Evolutionary conservation across 2,329 filamentous ascomycete species (phyloP).

Genomic region (Hymenoscyphus fraxineus): DNA sequence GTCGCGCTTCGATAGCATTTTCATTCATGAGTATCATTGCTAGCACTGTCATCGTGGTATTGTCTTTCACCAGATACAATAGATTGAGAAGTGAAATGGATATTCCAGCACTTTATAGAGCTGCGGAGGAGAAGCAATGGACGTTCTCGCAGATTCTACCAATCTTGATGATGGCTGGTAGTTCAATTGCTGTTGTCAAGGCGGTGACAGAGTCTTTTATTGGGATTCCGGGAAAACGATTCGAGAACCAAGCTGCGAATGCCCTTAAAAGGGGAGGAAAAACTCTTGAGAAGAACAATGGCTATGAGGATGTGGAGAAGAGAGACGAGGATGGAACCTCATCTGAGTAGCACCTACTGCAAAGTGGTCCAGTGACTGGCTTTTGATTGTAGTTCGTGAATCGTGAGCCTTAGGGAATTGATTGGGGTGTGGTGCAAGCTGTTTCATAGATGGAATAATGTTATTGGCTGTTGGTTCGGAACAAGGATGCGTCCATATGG

Average conservation of each 20-base stretch:
- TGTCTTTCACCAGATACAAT: background rate
- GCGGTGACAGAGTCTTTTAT: background rate
- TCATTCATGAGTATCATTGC: background rate
- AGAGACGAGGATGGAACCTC: background rate
- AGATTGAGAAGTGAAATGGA: conserved; percentile 4
- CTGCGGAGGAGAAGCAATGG: background rate
- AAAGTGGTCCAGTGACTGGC: too few species aligned
- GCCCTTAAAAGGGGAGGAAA: background rate
- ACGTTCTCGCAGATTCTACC: conserved; percentile 8
- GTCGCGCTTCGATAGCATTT: background rate
- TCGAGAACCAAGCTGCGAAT: background rate
- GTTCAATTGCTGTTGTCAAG: conserved; percentile 4
- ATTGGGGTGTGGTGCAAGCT: too few species aligned
- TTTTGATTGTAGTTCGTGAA: too few species aligned
- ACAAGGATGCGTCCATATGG: too few species aligned
- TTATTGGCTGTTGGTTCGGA: too few species aligned
- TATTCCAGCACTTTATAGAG: background rate
- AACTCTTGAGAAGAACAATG: background rate
- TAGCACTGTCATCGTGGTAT: background rate
- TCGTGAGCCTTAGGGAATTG: too few species aligned
- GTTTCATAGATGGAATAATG: too few species aligned
- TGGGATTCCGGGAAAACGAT: background rate
- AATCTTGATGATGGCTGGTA: conserved; percentile 8
- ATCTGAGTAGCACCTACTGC: background rate
- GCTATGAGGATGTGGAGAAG: background rate